A percentile compares a stretch with the other conserved stretches of the same genome.
Evolutionary conservation across 2,329 filamentous ascomycete genomes (phyloP).

Genomic region (Trichoderma sp.): DNA sequence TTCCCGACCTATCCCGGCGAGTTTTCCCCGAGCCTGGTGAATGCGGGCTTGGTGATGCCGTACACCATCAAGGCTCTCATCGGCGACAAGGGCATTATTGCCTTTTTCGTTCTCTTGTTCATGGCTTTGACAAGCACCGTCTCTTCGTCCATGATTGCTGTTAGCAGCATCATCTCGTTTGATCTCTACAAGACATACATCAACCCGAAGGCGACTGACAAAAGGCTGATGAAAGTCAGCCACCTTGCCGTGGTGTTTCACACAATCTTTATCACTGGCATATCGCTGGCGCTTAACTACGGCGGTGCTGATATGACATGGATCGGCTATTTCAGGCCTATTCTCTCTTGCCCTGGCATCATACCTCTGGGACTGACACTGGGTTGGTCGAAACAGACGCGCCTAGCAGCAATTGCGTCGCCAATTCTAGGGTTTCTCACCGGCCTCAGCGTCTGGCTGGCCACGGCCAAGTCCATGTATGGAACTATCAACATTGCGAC

Average conservation of each 20-base stretch:
- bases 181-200: slow-evolving; percentile 26
- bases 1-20: slow-evolving; percentile 25
- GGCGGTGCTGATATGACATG: slow-evolving; percentile 25
- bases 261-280: slow-evolving; percentile 24
- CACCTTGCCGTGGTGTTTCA: slow-evolving; percentile 22
- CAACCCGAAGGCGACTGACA: slow-evolving; percentile 23
- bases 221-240: slow-evolving; percentile 22
- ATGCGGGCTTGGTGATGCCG: slow-evolving; percentile 24
- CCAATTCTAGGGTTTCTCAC: slow-evolving; percentile 20
- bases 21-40: slow-evolving; percentile 11
- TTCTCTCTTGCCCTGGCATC: slow-evolving; percentile 25
- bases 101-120: slow-evolving; percentile 26
- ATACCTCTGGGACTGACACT: slow-evolving; percentile 23
- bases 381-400: slow-evolving; percentile 24
- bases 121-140: slow-evolving; percentile 25
- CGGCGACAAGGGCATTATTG: slow-evolving; percentile 21
- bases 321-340: slow-evolving; percentile 27
- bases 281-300: slow-evolving; percentile 25
- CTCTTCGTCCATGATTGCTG: slow-evolving; percentile 26
- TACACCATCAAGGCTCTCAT: slow-evolving; percentile 25
- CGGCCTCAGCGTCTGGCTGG: slow-evolving; percentile 22
- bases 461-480: slow-evolving; percentile 20
- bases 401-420: slow-evolving; percentile 15
- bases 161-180: slow-evolving; percentile 25
- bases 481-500: slow-evolving; percentile 20